Percentiles rank a stretch among this genome's conserved stretches.
Conservation (phyloP, 257 asterid genomes). For the Primulina eburnea region DNA sequence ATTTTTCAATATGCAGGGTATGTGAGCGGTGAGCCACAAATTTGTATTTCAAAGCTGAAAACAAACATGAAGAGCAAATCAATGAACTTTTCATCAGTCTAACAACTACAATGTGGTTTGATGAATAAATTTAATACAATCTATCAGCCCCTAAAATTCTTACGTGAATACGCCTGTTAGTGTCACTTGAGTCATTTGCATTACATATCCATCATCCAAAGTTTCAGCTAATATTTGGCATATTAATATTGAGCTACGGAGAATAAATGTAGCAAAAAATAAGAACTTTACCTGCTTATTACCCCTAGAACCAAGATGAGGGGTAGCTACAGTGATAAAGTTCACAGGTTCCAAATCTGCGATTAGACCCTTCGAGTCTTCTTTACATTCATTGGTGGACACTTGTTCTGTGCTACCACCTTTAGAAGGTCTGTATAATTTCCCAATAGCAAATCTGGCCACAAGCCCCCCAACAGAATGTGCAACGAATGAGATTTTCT, state of each 20-base stretch:
- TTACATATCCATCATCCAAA: conserved; percentile 1
- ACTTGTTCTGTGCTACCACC: conserved; percentile 39
- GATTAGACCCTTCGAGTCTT: conserved; percentile 62
- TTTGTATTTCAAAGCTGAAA: not conserved
- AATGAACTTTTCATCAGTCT: too few relatives aligned
- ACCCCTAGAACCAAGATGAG: conserved; percentile 99
- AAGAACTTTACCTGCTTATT: conserved; percentile 70
- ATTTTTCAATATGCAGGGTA: too few relatives aligned
- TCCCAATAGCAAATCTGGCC: conserved; percentile 93
- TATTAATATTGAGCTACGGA: conserved; percentile 1
- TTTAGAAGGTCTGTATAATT: conserved; percentile 55
- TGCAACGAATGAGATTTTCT: conserved; percentile 82
- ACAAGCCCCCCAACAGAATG: conserved; percentile 99
- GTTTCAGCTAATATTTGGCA: not conserved
- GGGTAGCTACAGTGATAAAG: conserved; percentile 90
- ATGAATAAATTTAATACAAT: not conserved
- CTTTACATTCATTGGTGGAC: conserved; percentile 34
- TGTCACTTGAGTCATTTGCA: not conserved
- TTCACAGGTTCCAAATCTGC: conserved; percentile 84
- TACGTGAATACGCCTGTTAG: too few relatives aligned
- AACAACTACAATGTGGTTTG: too few relatives aligned
- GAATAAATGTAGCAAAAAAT: conserved; percentile 20
- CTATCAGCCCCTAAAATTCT: not conserved
- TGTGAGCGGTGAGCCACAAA: not conserved
- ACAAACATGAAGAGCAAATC: not conserved